Conservation (phyloP, 768 basidiomycete species). For the Termitomyces sp. region DNA sequence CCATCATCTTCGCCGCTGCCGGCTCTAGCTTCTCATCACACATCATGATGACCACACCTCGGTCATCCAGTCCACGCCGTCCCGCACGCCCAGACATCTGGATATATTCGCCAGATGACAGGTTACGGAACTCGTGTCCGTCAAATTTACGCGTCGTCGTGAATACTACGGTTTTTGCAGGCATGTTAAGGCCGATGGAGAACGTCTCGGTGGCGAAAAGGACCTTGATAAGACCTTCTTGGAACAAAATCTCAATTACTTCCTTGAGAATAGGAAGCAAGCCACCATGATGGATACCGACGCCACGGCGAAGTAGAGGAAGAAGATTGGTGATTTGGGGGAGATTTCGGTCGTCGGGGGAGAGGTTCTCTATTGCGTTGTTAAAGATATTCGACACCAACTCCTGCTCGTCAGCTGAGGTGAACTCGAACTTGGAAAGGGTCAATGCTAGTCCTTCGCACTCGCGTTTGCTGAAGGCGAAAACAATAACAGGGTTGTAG, state of each 20-base stretch:
- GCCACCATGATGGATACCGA: slow-evolving; percentile 98
- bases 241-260: slow-evolving; percentile 98
- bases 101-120: slow-evolving; percentile 96
- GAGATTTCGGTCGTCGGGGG: slow-evolving; percentile 82
- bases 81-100: slow-evolving; percentile 99
- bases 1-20: slow-evolving; percentile 88
- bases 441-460: slow-evolving; percentile 91
- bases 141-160: slow-evolving; percentile 95
- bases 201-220: slow-evolving; percentile 99
- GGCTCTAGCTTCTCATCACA: slow-evolving; percentile 98
- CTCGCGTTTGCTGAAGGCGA: slow-evolving; percentile 97
- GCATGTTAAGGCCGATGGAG: slow-evolving; percentile 98
- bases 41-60: slow-evolving; percentile 99
- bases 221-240: slow-evolving; percentile 96
- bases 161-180: slow-evolving; percentile 99
- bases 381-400: slow-evolving; percentile 86
- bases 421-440: slow-evolving; percentile 96
- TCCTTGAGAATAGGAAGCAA: slow-evolving; percentile 97
- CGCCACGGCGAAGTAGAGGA: slow-evolving; percentile 90
- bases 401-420: slow-evolving; percentile 87
- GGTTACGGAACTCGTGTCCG: slow-evolving; percentile 88
- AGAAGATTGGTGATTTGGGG: slow-evolving; percentile 93
- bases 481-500: slow-evolving; percentile 97
- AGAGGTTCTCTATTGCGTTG: slow-evolving; percentile 89
- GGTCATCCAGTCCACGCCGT: slow-evolving; percentile 93